These are phyloP conservation scores for Aegilops speltoides DNA, from an alignment of 176 grass and related monocot species.

Conservation along the genomic window DNA sequence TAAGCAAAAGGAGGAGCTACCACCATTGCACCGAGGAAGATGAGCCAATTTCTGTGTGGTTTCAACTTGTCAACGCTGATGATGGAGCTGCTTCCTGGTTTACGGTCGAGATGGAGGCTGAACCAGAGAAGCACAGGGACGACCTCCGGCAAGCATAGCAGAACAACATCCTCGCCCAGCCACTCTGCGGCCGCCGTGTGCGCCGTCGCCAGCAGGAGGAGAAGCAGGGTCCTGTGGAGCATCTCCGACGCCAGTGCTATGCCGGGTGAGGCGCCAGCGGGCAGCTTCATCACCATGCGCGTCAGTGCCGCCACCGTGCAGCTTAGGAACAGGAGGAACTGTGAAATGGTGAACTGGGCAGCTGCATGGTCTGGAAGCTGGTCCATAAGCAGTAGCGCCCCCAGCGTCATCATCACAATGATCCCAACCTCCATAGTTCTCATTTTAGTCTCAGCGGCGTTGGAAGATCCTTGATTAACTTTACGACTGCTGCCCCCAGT, in stretches of 20 bases:
- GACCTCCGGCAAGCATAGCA: neutral
- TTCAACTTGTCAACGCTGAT: neutral
- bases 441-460: neutral
- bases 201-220: neutral
- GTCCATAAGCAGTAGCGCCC: neutral
- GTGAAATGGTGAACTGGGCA: neutral
- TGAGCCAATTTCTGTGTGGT: accelerated
- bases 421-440: neutral
- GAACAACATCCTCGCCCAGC: neutral
- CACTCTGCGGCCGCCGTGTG: neutral
- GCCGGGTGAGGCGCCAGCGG: neutral
- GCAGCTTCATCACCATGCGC: neutral
- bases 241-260: neutral
- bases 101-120: neutral
- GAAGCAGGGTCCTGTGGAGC: neutral
- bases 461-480: neutral
- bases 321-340: constrained; percentile 36
- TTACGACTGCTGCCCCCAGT: neutral
- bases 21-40: neutral
- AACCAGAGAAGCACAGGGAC: constrained; percentile 23
- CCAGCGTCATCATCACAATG: neutral
- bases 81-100: neutral
- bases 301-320: constrained; percentile 1
- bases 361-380: neutral
- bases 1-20: too few relatives aligned